A percentile compares a stretch with the other conserved stretches of the same genome.
Conservation (phyloP, 2,329 filamentous ascomycete species). For the Exophiala sp. region DNA sequence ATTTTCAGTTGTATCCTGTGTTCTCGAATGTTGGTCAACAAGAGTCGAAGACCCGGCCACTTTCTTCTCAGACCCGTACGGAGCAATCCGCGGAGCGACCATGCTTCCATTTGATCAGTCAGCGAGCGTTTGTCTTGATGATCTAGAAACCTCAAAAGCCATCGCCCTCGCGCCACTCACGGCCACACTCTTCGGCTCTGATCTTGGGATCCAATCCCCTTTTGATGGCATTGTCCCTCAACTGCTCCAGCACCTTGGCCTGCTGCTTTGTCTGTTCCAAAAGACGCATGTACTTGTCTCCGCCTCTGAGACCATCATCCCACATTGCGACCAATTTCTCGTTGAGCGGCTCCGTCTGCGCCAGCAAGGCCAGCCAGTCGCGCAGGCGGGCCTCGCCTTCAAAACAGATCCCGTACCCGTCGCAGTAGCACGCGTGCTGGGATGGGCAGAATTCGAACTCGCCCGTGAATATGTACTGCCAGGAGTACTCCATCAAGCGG, state of each 20-base stretch:
- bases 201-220: slow-evolving; percentile 51
- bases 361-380: slow-evolving; percentile 45
- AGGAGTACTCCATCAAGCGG: slow-evolving; percentile 61
- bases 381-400: slow-evolving; percentile 48
- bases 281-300: slow-evolving; percentile 38
- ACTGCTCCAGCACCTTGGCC: slow-evolving; percentile 40
- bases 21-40: no score
- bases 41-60: no score
- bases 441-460: slow-evolving; percentile 42
- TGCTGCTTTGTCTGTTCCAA: slow-evolving; percentile 44
- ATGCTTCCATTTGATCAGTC: not conserved
- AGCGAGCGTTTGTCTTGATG: no score
- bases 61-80: no score
- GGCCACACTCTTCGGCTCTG: slow-evolving; percentile 51
- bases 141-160: slow-evolving; percentile 42
- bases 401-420: slow-evolving; percentile 62
- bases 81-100: not conserved
- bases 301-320: slow-evolving; percentile 28
- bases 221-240: slow-evolving; percentile 45
- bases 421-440: slow-evolving; percentile 60
- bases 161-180: slow-evolving; percentile 55
- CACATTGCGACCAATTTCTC: slow-evolving; percentile 40
- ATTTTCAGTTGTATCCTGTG: no score
- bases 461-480: slow-evolving; percentile 61
- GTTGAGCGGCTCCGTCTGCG: slow-evolving; percentile 40